Base-by-base conservation (phyloP, 177 flowering plant species). In the Vitis hybrid region DNA sequence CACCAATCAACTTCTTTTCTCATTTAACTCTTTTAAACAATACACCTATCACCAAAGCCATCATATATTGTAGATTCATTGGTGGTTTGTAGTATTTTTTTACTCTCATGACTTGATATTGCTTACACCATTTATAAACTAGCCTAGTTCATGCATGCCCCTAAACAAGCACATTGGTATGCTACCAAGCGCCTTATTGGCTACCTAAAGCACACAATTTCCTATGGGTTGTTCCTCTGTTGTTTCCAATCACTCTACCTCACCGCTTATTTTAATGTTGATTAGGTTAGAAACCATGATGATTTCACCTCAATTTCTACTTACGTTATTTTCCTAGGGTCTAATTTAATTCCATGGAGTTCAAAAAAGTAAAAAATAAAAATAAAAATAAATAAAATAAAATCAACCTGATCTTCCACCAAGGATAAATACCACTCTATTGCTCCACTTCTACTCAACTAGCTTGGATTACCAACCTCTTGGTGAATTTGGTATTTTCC, bases 141-240 rank as follows among this genome's bases (percentile, higher is more conserved):
- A 10, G 51, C 64, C 1, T 50, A 61, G 14, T 61, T 30, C 64
- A 61, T 61, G 64, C 64, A 61, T 61, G n/a, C 64, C 18, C 64
- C 45, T 9, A 32, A 13, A 2, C 64, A 34, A 61, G 5, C 49
- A 4, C 64, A 61, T 50, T 61, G 14, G 64, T 32, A 0, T 13
- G 49, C 64, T 12, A 14, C 50, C 12, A 61, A 61, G 1, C n/a
- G 5, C 2, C 50, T 61, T 30, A 49, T 61, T n/a, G 7, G 64
- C 7, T 61, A 61, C 18, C 64, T 61, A 5, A 61, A 61, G 50
- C 6, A 34, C 45, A 61, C 50, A 11, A 61, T 61, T 17, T 34
- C 7, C 5, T 34, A 26, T 34, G 64, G 64, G 30, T 26, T 60
- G 34, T 9, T 30, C 15, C 15, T 60, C 3, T 17, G 1, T 5